Evolutionary conservation across 306 rosid species (phyloP).

Genomic region (Quercus bicolor): DNA sequence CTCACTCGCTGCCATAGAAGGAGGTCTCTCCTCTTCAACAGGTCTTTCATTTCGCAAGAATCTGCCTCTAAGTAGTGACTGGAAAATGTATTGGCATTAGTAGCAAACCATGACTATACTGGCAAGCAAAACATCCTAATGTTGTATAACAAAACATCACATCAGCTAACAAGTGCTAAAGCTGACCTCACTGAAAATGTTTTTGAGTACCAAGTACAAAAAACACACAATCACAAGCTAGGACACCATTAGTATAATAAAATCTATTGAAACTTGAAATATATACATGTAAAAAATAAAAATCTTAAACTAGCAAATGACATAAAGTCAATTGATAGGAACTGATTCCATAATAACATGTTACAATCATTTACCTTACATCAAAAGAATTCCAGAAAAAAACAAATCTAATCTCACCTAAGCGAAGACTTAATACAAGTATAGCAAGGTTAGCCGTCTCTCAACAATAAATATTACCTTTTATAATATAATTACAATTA

Average conservation of each 20-base stretch:
- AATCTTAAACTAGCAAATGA: not conserved
- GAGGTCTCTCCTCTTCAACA: slow-evolving; percentile 88
- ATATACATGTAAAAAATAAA: not conserved
- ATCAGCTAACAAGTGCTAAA: not conserved
- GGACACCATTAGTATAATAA: not conserved
- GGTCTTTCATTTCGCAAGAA: slow-evolving; percentile 94
- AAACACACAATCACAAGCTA: not conserved
- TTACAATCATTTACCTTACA: not conserved
- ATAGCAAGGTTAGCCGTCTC: not conserved
- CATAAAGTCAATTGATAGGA: not conserved
- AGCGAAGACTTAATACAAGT: not conserved
- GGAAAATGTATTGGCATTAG: slow-evolving; percentile 38
- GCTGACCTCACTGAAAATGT: not conserved
- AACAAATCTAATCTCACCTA: not conserved
- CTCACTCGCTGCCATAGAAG: slow-evolving; percentile 84
- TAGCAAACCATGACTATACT: slow-evolving; percentile 6
- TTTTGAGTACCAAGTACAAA: not conserved
- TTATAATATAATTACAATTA: not conserved
- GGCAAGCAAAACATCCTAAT: not conserved
- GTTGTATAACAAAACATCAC: not conserved
- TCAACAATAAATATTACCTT: not conserved
- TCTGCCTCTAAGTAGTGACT: slow-evolving; percentile 98
- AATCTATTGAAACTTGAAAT: not conserved
- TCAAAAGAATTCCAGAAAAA: not conserved
- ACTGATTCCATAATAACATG: not conserved